Evolutionary conservation across 2,329 filamentous ascomycete species (phyloP).

Genomic region (Rachicladosporium sp.): DNA sequence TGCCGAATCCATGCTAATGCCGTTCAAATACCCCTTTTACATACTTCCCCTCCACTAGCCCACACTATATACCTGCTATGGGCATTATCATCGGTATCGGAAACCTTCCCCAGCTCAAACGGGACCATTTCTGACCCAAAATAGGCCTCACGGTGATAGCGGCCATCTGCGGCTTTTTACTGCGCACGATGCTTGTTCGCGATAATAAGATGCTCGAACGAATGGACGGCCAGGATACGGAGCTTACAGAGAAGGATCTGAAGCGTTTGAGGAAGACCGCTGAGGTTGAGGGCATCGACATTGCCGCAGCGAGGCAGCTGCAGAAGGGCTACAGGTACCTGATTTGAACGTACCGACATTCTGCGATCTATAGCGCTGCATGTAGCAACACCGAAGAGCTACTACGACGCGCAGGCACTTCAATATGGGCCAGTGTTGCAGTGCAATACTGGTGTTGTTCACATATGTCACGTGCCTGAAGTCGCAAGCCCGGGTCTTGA

Average conservation of each 20-base stretch:
- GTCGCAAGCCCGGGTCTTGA: too few relatives aligned
- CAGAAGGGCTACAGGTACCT: slow-evolving; percentile 56
- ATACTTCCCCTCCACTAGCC: slow-evolving; percentile 17
- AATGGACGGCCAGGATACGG: slow-evolving; percentile 42
- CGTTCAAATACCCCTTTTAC: slow-evolving; percentile 22
- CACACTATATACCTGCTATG: slow-evolving; percentile 34
- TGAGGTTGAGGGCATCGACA: slow-evolving; percentile 38
- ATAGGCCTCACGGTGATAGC: slow-evolving; percentile 10
- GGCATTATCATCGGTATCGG: slow-evolving; percentile 15
- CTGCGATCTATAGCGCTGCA: too few relatives aligned
- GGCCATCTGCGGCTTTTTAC: slow-evolving; percentile 25
- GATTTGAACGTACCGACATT: slow-evolving; percentile 6
- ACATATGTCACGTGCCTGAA: too few relatives aligned
- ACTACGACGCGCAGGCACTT: too few relatives aligned
- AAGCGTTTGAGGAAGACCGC: slow-evolving; percentile 38
- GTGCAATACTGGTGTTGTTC: too few relatives aligned
- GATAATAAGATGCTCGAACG: slow-evolving; percentile 54
- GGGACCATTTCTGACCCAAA: slow-evolving; percentile 14
- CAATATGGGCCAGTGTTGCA: too few relatives aligned
- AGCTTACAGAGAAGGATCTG: slow-evolving; percentile 32
- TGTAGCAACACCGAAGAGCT: too few relatives aligned
- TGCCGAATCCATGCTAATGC: too few relatives aligned
- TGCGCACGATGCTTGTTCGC: slow-evolving; percentile 54
- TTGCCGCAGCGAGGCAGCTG: slow-evolving; percentile 32
- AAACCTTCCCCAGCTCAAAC: too few relatives aligned